Percentiles rank a stretch among this genome's conserved stretches.
Evolutionary conservation across 345 rosid genomes (phyloP).

Genomic region (Syzygium aqueum): DNA sequence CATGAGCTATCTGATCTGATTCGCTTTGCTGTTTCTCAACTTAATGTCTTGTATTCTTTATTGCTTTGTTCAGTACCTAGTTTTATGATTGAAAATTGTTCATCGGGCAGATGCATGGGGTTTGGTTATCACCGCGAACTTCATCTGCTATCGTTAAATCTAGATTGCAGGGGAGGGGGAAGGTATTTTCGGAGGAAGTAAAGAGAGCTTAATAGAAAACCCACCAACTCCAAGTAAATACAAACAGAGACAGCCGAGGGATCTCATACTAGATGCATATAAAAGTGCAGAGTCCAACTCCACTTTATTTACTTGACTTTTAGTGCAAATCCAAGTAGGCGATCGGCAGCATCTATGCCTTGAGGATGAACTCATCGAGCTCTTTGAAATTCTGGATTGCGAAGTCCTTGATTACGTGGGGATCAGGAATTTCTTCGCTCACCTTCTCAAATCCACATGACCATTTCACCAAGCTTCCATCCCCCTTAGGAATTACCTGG

Average conservation of each 20-base stretch:
- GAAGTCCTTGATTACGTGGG: conserved; percentile 66
- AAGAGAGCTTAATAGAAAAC: not conserved
- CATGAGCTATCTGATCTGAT: not conserved
- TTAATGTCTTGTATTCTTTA: not conserved
- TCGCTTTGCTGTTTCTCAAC: not conserved
- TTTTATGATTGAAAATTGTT: not conserved
- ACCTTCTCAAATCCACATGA: conserved; percentile 63
- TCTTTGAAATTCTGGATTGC: conserved; percentile 64
- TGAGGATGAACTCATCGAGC: conserved; percentile 50
- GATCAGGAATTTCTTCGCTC: conserved; percentile 60
- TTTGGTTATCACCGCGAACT: not conserved
- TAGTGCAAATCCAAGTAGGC: not conserved
- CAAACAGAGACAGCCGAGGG: not conserved
- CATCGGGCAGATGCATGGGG: not conserved
- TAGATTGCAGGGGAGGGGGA: not conserved
- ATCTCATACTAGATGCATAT: not conserved
- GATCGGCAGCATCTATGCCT: conserved; percentile 10
- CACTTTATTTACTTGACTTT: not conserved
- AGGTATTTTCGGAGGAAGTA: not conserved
- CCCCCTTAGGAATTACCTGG: conserved; percentile 44
- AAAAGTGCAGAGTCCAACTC: not conserved
- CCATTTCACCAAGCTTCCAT: conserved; percentile 72
- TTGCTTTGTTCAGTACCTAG: not conserved
- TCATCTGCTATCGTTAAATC: not conserved
- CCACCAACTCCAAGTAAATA: not conserved